Conservation (phyloP, 192 early-diverging fungal genomes). For the Coemansia umbellata region DNA sequence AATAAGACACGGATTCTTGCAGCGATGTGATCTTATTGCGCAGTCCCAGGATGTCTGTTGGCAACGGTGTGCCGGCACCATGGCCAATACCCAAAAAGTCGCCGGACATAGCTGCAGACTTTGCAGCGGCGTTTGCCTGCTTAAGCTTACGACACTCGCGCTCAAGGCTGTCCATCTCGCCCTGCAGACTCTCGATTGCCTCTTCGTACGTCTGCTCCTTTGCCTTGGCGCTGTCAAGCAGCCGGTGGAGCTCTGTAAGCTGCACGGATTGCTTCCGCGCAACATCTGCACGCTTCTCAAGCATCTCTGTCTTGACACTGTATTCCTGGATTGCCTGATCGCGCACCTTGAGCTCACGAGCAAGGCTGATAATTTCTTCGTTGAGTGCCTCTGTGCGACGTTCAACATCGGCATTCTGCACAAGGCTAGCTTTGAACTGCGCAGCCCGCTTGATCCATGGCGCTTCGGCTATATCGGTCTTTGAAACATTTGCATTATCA, state of each 20-base stretch:
- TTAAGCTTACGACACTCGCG: conserved; percentile 59
- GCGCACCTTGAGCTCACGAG: conserved; percentile 75
- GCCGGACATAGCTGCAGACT: conserved; percentile 11
- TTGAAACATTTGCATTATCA: conserved; percentile 1
- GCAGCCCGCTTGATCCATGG: conserved; percentile 82
- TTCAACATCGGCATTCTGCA: conserved; percentile 77
- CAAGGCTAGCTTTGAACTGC: conserved; percentile 73
- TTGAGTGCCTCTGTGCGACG: conserved; percentile 68
- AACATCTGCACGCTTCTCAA: conserved; percentile 75
- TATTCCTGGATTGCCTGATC: conserved; percentile 78
- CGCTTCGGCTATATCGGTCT: conserved; percentile 31
- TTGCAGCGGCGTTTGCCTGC: conserved; percentile 38
- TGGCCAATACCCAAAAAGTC: conserved; percentile 12
- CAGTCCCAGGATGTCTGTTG: conserved; percentile 56
- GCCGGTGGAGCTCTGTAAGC: conserved; percentile 56
- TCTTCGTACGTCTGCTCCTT: conserved; percentile 71
- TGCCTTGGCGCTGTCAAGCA: conserved; percentile 55
- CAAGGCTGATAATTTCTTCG: conserved; percentile 75
- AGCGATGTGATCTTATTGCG: conserved; percentile 47
- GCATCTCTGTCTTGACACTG: conserved; percentile 68
- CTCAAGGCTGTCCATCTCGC: conserved; percentile 66
- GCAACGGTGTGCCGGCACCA: conserved; percentile 15
- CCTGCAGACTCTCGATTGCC: conserved; percentile 63
- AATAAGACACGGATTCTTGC: conserved; percentile 67
- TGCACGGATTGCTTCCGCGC: conserved; percentile 65